Percentiles rank a stretch among this genome's conserved stretches.
Conservation (phyloP, 768 basidiomycete genomes). For the Suillus luteus region DNA sequence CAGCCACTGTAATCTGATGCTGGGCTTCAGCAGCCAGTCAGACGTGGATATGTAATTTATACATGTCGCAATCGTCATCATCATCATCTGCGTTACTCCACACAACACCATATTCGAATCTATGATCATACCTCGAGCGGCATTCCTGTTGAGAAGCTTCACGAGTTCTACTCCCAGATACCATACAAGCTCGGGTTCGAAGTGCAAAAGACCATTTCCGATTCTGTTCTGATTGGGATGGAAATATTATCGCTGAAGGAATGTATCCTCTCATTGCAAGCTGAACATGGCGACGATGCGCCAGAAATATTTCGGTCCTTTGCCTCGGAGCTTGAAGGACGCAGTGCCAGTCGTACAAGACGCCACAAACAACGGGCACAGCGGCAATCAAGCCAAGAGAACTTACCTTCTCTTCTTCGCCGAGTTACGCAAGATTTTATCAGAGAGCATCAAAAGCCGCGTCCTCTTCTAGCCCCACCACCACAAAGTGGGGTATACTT, state of each 20-base stretch:
- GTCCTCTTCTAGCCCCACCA: constrained; percentile 25
- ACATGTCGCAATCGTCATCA: constrained; percentile 19
- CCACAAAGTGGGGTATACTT: constrained; percentile 28
- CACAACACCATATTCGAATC: neutral
- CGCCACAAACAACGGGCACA: neutral
- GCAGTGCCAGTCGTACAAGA: neutral
- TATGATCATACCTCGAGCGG: neutral
- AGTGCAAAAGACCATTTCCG: constrained; percentile 36
- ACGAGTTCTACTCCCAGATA: constrained; percentile 23
- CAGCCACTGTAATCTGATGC: constrained; percentile 29
- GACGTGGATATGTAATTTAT: constrained; percentile 33
- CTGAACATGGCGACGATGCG: constrained; percentile 17
- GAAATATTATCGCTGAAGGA: constrained; percentile 25
- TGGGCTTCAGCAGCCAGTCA: constrained; percentile 30
- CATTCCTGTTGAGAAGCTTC: constrained; percentile 12
- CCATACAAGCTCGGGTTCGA: constrained; percentile 41
- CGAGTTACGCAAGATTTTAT: constrained; percentile 23
- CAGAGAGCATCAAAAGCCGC: constrained; percentile 25
- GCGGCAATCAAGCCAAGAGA: neutral
- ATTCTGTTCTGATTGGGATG: constrained; percentile 24
- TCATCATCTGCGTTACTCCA: constrained; percentile 23
- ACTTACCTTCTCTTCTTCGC: constrained; percentile 20
- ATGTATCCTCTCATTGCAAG: constrained; percentile 23
- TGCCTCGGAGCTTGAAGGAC: constrained; percentile 21
- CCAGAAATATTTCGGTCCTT: constrained; percentile 30